Evolutionary conservation across 1,284 basidiomycete genomes (phyloP), one percentile per base, ranked within the genome.

Genomic region (Lentinula novae-zelandiae): DNA sequence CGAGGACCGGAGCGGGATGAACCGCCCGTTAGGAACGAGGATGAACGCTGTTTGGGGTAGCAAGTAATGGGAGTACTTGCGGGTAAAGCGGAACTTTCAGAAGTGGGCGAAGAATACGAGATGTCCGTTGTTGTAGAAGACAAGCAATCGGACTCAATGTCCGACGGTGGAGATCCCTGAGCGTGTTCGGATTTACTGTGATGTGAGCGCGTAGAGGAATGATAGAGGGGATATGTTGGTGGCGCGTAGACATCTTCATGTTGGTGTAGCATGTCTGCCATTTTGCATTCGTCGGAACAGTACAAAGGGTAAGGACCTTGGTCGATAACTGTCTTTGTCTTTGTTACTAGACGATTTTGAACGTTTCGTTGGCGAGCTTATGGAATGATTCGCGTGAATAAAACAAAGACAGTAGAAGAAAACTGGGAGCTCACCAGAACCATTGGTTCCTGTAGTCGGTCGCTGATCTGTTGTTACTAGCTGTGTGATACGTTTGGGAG

Each of bases 251-350:
- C 70, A 62, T 71, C 74, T 55, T 75, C 74, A 44, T 76, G 71
- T 49, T 67, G 69, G 65, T 73, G 74, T 67, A 77, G 75, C 65
- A 84, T 69, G 71, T 90, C 89, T 49, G 74, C 74, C 46, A 85
- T 72, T 63, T 82, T 79, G 71, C 89, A 92, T 68, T 86, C 81
- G 64, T 90, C 87, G 2, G 89, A 91, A 74, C 89, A 92, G 74
- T 92, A 92, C 64, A 92, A 80, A 22, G 89, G 88, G 2, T 83
- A 83, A 10, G 86, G 89, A 1, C 79, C 78, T 70, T 87, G 87
- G 75, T 90, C 89, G 74, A 92, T 90, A 72, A 90, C 77, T 3
- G 83, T 85, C 48, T 46, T 56, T 33, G 54, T 56, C 54, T 46
- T 56, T 6, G 54, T 44, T 13, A 46, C 40, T 44, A 42, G 42